Base-by-base conservation (phyloP, 1,139 yeast genomes). In the Hemisphaericaspora xylofermentans region DNA sequence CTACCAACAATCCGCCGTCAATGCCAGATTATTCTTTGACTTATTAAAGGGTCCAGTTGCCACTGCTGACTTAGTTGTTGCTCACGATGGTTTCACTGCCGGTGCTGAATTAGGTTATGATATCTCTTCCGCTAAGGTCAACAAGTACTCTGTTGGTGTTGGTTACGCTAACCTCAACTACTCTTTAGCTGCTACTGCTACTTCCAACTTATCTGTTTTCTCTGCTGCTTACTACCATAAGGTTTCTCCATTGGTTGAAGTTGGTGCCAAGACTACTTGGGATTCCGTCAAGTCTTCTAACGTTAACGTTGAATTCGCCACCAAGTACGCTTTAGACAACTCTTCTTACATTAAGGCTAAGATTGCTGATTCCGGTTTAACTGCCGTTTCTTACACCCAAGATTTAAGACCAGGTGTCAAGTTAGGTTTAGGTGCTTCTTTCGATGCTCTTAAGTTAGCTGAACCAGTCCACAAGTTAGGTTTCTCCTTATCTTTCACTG, bases 381-480 rank as follows among this genome's bases (percentile, higher is more conserved):
- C 97, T 58, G 93, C 96, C 51, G 75, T 93, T 62, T 80, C 96
- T 52, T 93, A 93, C 85, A 87, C 94, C 66, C 98, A 93, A 76
- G 82, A 80, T 60, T 82, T 93, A 71, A 88, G 95, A 78, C 96
- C 96, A 48, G 98, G 98, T 71, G 97, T 94, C 60, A 88, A 87
- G 64, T 78, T 93, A 61, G 99, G 99, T 68, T 81, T 94, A 56
- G 99, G 98, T 79, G 85, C 95, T 61, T 88, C 96, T 54, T 85
- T 94, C 71, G 97, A 93, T 70, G 95, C 97, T 58, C 82, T 89
- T 74, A 88, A 93, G 74, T 81, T 93, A 66, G 84, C 89, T 67
- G 97, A 91, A 78, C 89, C 97, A 54, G 96, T 94, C 63, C 98
- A 93, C 84, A 91, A 94, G 83, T 79, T 93, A 62, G 98, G 98